Evolutionary conservation across 148 eudicot genomes (phyloP), one percentile per base, ranked within the genome.

Genomic region (Pouteria glomerata): DNA sequence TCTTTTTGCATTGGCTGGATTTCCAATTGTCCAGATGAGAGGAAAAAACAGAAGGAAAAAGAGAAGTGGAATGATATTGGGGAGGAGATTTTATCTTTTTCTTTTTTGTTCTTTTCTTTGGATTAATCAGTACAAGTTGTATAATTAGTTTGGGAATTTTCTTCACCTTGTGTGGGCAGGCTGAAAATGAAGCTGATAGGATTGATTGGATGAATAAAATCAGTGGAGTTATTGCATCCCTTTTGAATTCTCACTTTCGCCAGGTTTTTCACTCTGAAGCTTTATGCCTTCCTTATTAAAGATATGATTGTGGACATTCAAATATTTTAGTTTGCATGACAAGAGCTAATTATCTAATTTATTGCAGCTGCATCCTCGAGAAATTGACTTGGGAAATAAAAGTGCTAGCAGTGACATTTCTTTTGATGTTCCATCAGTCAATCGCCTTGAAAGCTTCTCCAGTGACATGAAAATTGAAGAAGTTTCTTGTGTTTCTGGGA

Each of bases 131-230:
- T 24, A 8, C 50, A 3, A 33, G 26, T 39, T 44, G 12, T 50
- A 18, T 60, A 31, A n/a, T 48, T 66, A 37, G 18, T 57, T 56
- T 39, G 21, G 37, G 51, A 15, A 3, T 61, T 48, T 64, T 24
- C 8, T 69, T 59, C 50, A 51, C 27, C 61, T 79, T 73, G 66
- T 79, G 39, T 83, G 75, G 68, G 73, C 85, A 93, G 98, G 98
- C 97, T 73, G 98, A 93, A 79, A 87, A 79, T 76, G 98, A 90
- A 82, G 88, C 88, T 70, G 98, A 93, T 74, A 89, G 98, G 78
- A 79, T 78, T 73, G 98, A 93, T 78, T 93, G 98, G 98, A 84
- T 89, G 79, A 89, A 82, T 80, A 90, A 93, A 80, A 84, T 90
- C 66, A 82, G 87, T 21, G 97, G 98, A 76, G 98, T 87, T 61